Conservation (phyloP, 371 early-diverging fungal genomes). For the Rhizopus microsporus region DNA sequence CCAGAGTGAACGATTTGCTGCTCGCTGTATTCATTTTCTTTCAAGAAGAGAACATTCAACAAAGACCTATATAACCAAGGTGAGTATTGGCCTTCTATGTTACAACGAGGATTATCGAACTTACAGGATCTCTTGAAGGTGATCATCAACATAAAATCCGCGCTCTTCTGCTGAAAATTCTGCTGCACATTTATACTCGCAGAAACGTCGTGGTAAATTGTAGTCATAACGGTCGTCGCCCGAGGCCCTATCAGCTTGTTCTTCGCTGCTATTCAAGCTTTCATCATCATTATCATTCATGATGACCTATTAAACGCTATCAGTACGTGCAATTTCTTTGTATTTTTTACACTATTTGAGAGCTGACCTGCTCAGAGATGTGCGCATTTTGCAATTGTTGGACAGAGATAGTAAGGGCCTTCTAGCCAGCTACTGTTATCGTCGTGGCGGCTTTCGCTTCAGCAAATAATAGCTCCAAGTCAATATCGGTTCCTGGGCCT, state of each 20-base stretch:
- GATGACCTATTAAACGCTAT: no score
- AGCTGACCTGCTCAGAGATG: no score
- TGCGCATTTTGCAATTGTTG: neutral
- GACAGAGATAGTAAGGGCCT: conserved; percentile 8
- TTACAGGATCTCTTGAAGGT: conserved; percentile 14
- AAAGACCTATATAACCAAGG: conserved; percentile 20
- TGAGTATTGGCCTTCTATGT: conserved; percentile 15
- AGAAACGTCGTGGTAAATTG: no score
- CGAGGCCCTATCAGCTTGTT: no score
- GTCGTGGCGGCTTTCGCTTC: conserved; percentile 9
- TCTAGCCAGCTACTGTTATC: conserved; percentile 6
- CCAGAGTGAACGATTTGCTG: conserved; percentile 21
- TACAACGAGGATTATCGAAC: conserved; percentile 6
- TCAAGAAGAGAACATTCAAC: conserved; percentile 18
- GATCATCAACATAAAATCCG: no score
- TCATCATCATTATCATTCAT: no score
- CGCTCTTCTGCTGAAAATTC: no score
- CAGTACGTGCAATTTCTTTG: no score
- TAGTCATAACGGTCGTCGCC: no score
- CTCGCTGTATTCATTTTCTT: conserved; percentile 25
- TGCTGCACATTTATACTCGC: no score
- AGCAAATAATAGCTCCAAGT: conserved; percentile 9
- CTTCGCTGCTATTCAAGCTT: no score
- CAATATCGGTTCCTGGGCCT: conserved; percentile 13
- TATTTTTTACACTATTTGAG: no score